Evolutionary conservation across 2,329 filamentous ascomycete genomes (phyloP), one percentile per base, ranked within the genome.

Genomic region (Chalara sp.): DNA sequence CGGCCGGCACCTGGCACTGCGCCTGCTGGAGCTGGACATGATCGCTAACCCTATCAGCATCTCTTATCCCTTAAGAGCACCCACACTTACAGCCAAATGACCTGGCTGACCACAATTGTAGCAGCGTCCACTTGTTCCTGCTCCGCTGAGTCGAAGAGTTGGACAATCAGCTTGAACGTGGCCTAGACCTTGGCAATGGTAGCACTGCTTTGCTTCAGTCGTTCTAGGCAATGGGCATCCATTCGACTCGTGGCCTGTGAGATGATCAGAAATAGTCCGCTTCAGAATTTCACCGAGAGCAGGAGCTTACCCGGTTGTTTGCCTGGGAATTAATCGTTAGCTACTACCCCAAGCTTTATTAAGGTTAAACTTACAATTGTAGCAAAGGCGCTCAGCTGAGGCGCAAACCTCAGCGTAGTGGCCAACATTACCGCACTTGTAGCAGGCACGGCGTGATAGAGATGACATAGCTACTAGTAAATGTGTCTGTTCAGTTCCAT

Each of bases 131-230:
- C 86, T 84, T 54, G 85, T 84, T 57, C 84, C 81, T 62, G 85
- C 86, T 60, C 87, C 91, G 71, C 84, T 95, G 70, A 99, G 73
- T 62, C 93, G 89, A 58, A 99, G 82, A 56, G 93, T 97, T 65
- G 93, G 93, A 81, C 93, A 99, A 72, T 99, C 93, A 62, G 93
- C 93, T 78, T 99, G 93, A 65, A 99, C 93, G 70, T 99, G 93
- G 61, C 93, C 93, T 56, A 97, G 82, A 53, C 93, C 93, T 78
- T 97, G 93, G 80, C 93, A 99, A 76, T 97, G 93, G 72, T 99
- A 99, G 83, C 93, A 99, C 79, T 99, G 93, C 84, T 99, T 99
- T 48, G 90, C 90, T 76, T 99, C 93, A 58, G 93, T 96, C 55
- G 92, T 96, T 71, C 93, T 87, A 66, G 93, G 93, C 67, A 92